Evolutionary conservation across 495 filamentous ascomycete genomes (phyloP), one percentile per base, ranked within the genome.

Genomic region (Oidiodendron maius): DNA sequence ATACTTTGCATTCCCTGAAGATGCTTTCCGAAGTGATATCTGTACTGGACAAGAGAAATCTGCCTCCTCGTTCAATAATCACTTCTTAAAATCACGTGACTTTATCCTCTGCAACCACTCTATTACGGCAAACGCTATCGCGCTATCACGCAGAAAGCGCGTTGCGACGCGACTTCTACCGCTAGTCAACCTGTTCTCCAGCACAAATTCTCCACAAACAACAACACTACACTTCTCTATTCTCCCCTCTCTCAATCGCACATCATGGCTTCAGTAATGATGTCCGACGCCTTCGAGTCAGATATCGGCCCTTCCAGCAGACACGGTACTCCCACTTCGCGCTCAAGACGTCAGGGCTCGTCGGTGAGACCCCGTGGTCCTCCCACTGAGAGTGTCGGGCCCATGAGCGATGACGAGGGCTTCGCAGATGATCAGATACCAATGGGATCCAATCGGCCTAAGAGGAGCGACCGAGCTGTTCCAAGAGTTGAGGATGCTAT

Each of bases 401-500:
- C 76, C 3, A 69, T 71, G 46, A 85, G 82, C 59, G 83, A 87
- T 36, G 70, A 75, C 40, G 80, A 82, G 53, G 81, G 78, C 3
- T 82, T 82, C 50, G 74, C 70, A 41, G 76, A 80, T 58, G 76
- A 80, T 50, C 72, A 78, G 60, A 62, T 78, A 1, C 72, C 74
- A 3, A 18, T 22, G 16, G 76, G 78, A 26, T 63, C 81, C 26
- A 77, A 74, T 35, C 71, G 83, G 50, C 64, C 77, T 36, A 75
- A 72, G 44, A 82, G 78, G 60, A 72, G 75, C 18, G 77, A 83
- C 41, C 65, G 77, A 32, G 74, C 78, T 42, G 81, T 96, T 36
- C 87, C 90, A 9, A 75, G 80, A 46, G 89, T 96, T n/a, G 81
- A 90, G 34, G 94, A 99, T 68, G 74, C 77, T 47, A 86, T 90